phyloP scores from a whole-genome alignment of 2,329 filamentous ascomycete genomes.

The Ascocoryne sarcoides region DNA sequence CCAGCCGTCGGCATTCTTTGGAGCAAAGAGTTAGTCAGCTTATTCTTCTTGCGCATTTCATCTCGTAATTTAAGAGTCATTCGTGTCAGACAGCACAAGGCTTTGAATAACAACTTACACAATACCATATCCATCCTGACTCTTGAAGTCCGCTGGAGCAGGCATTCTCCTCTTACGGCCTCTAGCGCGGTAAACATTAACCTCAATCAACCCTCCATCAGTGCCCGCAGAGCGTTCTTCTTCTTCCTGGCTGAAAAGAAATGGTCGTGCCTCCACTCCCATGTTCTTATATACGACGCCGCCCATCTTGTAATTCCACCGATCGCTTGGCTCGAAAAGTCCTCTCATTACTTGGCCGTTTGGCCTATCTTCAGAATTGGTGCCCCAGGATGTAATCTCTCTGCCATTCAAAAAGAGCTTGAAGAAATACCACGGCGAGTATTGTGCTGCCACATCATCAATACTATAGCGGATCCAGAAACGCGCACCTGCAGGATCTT shows the following conservation, averaged over 20 bases:
- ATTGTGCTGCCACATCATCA: slow-evolving; percentile 22
- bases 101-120: slow-evolving; percentile 37
- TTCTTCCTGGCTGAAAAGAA: slow-evolving; percentile 36
- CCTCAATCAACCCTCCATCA: slow-evolving; percentile 47
- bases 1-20: slow-evolving; percentile 44
- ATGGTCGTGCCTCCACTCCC: slow-evolving; percentile 42
- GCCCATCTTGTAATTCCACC: slow-evolving; percentile 29
- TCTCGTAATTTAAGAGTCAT: too few relatives aligned
- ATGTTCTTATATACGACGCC: slow-evolving; percentile 27
- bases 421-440: slow-evolving; percentile 40
- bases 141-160: slow-evolving; percentile 34
- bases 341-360: slow-evolving; percentile 37
- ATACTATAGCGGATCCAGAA: slow-evolving; percentile 45
- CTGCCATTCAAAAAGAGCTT: slow-evolving; percentile 47
- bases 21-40: slow-evolving; percentile 5
- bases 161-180: slow-evolving; percentile 37
- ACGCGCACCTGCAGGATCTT: slow-evolving; percentile 35
- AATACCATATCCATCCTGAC: slow-evolving; percentile 43
- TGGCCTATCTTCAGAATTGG: slow-evolving; percentile 31
- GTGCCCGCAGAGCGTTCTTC: slow-evolving; percentile 32
- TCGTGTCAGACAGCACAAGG: too few relatives aligned
- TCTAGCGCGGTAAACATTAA: slow-evolving; percentile 44
- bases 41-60: slow-evolving; percentile 14
- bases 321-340: slow-evolving; percentile 40
- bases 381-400: slow-evolving; percentile 44